phyloP scores from a whole-genome alignment of 345 rosid species.

The Murraya paniculata region DNA sequence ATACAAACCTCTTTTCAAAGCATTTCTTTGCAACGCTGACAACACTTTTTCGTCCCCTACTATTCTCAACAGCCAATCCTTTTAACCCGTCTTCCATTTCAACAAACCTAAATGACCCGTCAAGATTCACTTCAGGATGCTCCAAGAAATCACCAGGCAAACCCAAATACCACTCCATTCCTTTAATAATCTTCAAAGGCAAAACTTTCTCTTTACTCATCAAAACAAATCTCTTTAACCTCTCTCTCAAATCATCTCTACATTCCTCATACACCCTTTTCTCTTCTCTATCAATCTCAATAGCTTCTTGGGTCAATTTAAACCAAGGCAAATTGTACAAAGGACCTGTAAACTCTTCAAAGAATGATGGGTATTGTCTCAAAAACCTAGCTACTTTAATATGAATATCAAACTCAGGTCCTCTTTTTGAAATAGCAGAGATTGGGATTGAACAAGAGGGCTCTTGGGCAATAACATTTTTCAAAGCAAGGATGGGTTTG shows the following conservation, averaged over 20 bases:
- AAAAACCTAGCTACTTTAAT: slow-evolving; percentile 67
- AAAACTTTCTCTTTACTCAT: slow-evolving; percentile 66
- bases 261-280: slow-evolving; percentile 38
- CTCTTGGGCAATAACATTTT: slow-evolving; percentile 46
- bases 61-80: slow-evolving; percentile 50
- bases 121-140: slow-evolving; percentile 35
- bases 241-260: slow-evolving; percentile 47
- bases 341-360: slow-evolving; percentile 78
- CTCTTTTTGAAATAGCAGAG: slow-evolving; percentile 73
- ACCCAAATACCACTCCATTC: slow-evolving; percentile 87
- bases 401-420: slow-evolving; percentile 56
- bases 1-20: slow-evolving; percentile 42
- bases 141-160: slow-evolving; percentile 60
- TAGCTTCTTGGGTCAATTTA: slow-evolving; percentile 68
- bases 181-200: slow-evolving; percentile 74
- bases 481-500: slow-evolving; percentile 61
- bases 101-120: slow-evolving; percentile 52
- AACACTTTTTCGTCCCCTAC: slow-evolving; percentile 34
- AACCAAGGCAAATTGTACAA: slow-evolving; percentile 83
- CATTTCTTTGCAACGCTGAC: slow-evolving; percentile 64
- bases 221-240: slow-evolving; percentile 62
- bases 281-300: slow-evolving; percentile 60
- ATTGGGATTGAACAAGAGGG: slow-evolving; percentile 66
- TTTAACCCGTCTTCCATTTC: slow-evolving; percentile 71
- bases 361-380: slow-evolving; percentile 70